Evolutionary conservation across 2,329 filamentous ascomycete genomes (phyloP).

Genomic region (Penicillium nordicum): DNA sequence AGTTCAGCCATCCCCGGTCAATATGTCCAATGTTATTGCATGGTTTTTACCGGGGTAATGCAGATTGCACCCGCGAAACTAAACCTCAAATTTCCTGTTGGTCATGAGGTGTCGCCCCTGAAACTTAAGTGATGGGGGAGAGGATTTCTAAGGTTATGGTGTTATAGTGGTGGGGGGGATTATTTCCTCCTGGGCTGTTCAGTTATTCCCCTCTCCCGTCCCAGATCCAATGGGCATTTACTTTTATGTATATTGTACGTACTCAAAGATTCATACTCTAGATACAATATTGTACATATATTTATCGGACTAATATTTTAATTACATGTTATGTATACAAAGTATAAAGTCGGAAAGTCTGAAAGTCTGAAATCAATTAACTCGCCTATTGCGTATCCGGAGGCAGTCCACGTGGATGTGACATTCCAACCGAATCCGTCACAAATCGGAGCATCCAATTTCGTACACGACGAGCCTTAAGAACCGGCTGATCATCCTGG

Average conservation of each 20-base stretch:
- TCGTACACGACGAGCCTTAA: slow-evolving; percentile 64
- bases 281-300: background rate
- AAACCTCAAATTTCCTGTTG: slow-evolving; percentile 6
- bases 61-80: slow-evolving; percentile 15
- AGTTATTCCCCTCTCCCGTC: slow-evolving; percentile 5
- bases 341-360: background rate
- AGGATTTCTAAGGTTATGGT: background rate
- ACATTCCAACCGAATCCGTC: slow-evolving; percentile 31
- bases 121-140: slow-evolving; percentile 1
- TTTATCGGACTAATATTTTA: background rate
- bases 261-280: background rate
- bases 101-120: slow-evolving; percentile 22
- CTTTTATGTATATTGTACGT: too few relatives aligned
- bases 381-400: slow-evolving; percentile 37
- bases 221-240: background rate
- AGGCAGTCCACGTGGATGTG: slow-evolving; percentile 30
- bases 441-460: slow-evolving; percentile 76
- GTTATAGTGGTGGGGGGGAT: background rate
- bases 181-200: background rate
- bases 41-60: slow-evolving; percentile 10
- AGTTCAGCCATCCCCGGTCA: slow-evolving; percentile 12
- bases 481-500: slow-evolving; percentile 50
- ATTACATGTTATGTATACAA: too few relatives aligned
- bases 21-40: slow-evolving; percentile 16
- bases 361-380: background rate